phyloP scores from a whole-genome alignment of 148 eudicot genomes.

The Spergularia bocconei region DNA sequence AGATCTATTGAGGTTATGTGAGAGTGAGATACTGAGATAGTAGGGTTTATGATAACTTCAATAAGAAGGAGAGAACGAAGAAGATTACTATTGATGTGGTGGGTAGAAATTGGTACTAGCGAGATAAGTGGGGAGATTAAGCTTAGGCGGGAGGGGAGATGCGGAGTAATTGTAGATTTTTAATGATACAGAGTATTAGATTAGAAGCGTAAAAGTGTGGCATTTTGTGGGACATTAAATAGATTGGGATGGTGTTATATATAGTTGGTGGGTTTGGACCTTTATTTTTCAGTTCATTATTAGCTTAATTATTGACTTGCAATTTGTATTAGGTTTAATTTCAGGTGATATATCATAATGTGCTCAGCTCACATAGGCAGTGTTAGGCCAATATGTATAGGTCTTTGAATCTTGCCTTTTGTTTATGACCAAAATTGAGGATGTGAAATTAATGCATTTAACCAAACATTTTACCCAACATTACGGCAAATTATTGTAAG shows the following conservation, averaged over 20 bases:
- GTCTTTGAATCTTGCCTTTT: too few species aligned
- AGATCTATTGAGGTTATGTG: neutral
- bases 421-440: neutral
- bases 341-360: neutral
- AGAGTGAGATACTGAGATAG: neutral
- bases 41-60: neutral
- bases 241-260: slow-evolving; percentile 6
- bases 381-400: neutral
- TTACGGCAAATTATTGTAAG: neutral
- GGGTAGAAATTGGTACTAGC: slow-evolving; percentile 5
- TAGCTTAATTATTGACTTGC: neutral
- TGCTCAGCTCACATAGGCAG: too few species aligned
- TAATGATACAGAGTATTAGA: neutral
- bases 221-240: slow-evolving; percentile 1
- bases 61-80: neutral
- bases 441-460: slow-evolving; percentile 1
- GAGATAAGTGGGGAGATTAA: slow-evolving; percentile 1
- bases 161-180: neutral
- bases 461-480: slow-evolving; percentile 13
- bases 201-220: slow-evolving; percentile 5
- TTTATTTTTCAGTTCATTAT: neutral
- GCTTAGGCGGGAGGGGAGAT: neutral
- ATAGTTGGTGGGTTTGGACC: slow-evolving; percentile 7
- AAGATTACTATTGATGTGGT: neutral
- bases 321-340: neutral